Conservation (phyloP, 768 basidiomycete genomes). For the Boletales sp. region DNA sequence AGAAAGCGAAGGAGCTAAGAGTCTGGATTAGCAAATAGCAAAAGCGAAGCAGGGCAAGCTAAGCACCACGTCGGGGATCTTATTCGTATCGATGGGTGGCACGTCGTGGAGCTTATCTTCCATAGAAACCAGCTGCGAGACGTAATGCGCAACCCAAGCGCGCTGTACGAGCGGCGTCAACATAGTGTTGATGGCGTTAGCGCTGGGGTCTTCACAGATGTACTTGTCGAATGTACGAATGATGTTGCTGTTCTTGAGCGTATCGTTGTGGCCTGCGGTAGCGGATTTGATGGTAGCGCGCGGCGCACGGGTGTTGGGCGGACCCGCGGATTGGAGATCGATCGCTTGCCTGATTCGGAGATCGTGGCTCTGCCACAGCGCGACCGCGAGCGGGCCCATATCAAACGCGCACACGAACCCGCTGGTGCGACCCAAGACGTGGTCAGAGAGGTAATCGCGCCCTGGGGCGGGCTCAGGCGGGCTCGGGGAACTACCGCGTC, state of each 20-base stretch:
- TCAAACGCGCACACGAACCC: conserved; percentile 31
- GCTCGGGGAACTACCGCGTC: conserved; percentile 24
- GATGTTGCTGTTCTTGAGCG: conserved; percentile 16
- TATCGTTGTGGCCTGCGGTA: background rate
- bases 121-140: conserved; percentile 22
- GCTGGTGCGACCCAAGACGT: conserved; percentile 25
- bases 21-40: background rate
- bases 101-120: conserved; percentile 20
- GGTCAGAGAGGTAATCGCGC: conserved; percentile 25
- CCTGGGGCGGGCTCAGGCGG: conserved; percentile 15
- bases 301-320: conserved; percentile 15
- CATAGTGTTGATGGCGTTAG: background rate
- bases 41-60: background rate
- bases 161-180: conserved; percentile 24
- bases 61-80: conserved; percentile 19
- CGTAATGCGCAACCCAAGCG: conserved; percentile 31
- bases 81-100: conserved; percentile 24
- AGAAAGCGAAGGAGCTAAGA: conserved; percentile 25
- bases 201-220: conserved; percentile 1
- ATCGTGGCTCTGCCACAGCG: conserved; percentile 27
- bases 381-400: conserved; percentile 28
- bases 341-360: conserved; percentile 35
- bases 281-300: conserved; percentile 18
- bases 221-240: conserved; percentile 5
- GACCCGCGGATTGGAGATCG: conserved; percentile 24